Conservation (phyloP, 2,329 filamentous ascomycete species). For the Exophiala aquamarina region DNA sequence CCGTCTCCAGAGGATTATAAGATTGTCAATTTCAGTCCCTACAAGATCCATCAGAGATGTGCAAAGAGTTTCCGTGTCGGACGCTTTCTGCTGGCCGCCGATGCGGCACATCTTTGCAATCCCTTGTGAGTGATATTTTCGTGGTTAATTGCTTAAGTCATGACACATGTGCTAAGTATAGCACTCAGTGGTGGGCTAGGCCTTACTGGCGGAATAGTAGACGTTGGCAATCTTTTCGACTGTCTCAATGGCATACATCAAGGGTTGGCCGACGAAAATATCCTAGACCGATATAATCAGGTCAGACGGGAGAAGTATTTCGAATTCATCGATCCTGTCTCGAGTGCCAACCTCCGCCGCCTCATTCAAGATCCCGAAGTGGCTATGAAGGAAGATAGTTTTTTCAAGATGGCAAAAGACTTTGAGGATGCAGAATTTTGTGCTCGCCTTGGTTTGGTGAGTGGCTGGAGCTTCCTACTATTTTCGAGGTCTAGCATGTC, state of each 20-base stretch:
- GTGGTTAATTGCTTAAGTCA: no score
- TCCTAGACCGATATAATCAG: conserved; percentile 44
- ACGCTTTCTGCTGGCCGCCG: conserved; percentile 57
- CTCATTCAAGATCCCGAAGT: conserved; percentile 36
- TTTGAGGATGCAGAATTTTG: no score
- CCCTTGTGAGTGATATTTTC: conserved; percentile 26
- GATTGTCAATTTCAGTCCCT: conserved; percentile 58
- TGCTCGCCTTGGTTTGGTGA: no score
- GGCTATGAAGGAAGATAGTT: conserved; percentile 35
- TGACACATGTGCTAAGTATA: no score
- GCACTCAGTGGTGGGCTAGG: conserved; percentile 58
- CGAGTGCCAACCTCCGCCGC: conserved; percentile 41
- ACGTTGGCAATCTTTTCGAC: conserved; percentile 61
- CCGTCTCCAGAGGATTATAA: conserved; percentile 59
- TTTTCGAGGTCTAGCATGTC: no score
- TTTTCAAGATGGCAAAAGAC: conserved; percentile 29
- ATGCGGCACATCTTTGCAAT: conserved; percentile 57
- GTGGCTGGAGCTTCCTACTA: no score
- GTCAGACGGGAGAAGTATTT: conserved; percentile 40
- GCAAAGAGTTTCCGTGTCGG: conserved; percentile 57
- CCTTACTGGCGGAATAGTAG: conserved; percentile 62
- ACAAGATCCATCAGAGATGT: conserved; percentile 62
- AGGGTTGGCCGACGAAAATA: conserved; percentile 37
- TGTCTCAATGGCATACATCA: conserved; percentile 51
- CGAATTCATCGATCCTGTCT: conserved; percentile 39